Evolutionary conservation across 2,329 filamentous ascomycete species (phyloP).

Genomic region (Pseudopyricularia cyperi): DNA sequence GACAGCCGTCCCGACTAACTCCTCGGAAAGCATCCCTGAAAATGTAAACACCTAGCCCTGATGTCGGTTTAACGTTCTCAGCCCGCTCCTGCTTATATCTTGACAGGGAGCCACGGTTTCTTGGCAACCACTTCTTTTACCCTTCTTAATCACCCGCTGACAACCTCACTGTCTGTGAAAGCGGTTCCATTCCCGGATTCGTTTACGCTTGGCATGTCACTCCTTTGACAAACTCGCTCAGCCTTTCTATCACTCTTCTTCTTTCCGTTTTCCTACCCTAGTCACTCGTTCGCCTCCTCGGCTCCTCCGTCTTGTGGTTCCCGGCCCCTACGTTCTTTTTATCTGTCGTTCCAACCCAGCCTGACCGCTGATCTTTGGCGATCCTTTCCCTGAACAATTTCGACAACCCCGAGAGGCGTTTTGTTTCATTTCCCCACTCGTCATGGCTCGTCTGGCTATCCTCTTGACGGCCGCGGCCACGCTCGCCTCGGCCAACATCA

Average conservation of each 20-base stretch:
- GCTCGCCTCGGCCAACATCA: constrained; percentile 1
- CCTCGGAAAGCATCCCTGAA: background rate
- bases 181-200: background rate
- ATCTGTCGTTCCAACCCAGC: background rate
- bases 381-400: background rate
- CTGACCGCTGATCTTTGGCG: background rate
- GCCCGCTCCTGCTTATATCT: background rate
- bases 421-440: background rate
- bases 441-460: background rate
- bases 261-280: background rate
- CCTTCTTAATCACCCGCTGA: background rate
- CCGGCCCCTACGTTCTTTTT: background rate
- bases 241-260: background rate
- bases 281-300: background rate
- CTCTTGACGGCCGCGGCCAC: background rate
- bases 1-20: background rate
- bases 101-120: background rate
- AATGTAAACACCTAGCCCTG: background rate
- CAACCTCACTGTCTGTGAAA: background rate
- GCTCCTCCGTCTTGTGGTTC: background rate
- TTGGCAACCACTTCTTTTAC: background rate
- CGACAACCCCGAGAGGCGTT: background rate
- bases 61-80: background rate
- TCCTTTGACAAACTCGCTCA: background rate
- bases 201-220: background rate